Percentiles rank a stretch among this genome's conserved stretches.
Evolutionary conservation across 352 stramenopile species (phyloP).

Genomic region (Phytopythium ostracodes): DNA sequence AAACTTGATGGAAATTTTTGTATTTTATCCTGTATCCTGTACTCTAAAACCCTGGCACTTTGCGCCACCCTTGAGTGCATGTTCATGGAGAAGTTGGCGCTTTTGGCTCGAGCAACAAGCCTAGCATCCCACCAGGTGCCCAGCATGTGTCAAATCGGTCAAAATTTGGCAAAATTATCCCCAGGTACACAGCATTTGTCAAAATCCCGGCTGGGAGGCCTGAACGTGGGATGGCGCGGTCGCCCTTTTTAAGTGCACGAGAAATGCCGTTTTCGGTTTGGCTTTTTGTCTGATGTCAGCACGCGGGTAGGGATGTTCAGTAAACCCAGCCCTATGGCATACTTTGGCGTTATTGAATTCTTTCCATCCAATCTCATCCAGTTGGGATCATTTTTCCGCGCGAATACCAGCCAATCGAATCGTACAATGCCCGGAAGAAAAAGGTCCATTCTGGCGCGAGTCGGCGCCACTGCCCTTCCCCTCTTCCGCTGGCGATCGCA

Average conservation of each 20-base stretch:
- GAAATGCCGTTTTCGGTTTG: background rate
- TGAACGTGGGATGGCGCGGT: background rate
- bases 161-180: too few relatives aligned
- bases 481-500: background rate
- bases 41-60: too few relatives aligned
- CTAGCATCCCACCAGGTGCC: too few relatives aligned
- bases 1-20: too few relatives aligned
- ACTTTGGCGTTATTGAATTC: background rate
- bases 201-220: too few relatives aligned
- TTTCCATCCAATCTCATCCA: conserved; percentile 3
- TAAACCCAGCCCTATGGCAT: background rate
- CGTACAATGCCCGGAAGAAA: background rate
- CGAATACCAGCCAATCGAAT: background rate
- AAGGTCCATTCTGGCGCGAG: conserved; percentile 2
- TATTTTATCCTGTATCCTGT: too few relatives aligned
- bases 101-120: too few relatives aligned
- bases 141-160: too few relatives aligned
- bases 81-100: too few relatives aligned
- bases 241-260: background rate
- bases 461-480: background rate
- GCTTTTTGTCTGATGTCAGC: background rate
- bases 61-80: too few relatives aligned
- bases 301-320: background rate
- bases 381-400: background rate
- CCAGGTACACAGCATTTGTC: too few relatives aligned